Evolutionary conservation across 2,329 filamentous ascomycete species (phyloP).

Genomic region (Nigrospora sphaerica): DNA sequence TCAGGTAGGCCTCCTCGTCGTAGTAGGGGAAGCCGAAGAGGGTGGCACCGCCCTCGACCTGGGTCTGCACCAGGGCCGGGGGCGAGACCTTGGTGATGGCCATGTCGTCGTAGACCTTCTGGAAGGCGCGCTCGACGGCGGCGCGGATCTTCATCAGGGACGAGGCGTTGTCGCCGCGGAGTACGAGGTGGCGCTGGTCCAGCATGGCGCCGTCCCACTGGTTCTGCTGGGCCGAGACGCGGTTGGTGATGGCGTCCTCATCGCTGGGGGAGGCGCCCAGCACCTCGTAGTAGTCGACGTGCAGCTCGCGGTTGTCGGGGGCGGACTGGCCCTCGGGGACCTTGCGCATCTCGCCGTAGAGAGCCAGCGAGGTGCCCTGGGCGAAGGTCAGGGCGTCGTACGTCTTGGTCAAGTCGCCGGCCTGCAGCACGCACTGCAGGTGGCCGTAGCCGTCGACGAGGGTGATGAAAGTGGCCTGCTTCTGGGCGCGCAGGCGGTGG

Average conservation of each 20-base stretch:
- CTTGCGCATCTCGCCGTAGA: constrained; percentile 76
- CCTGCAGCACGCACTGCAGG: constrained; percentile 74
- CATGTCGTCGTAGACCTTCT: constrained; percentile 68
- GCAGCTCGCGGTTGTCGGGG: constrained; percentile 78
- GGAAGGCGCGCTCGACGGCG: constrained; percentile 74
- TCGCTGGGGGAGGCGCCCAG: constrained; percentile 75
- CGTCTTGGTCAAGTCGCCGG: constrained; percentile 78
- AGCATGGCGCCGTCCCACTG: constrained; percentile 58
- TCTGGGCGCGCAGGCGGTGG: constrained; percentile 74
- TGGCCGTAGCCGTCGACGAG: constrained; percentile 77
- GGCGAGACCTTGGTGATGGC: constrained; percentile 78
- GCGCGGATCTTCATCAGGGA: constrained; percentile 82
- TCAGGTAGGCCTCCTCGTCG: constrained; percentile 83
- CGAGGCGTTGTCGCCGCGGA: constrained; percentile 79
- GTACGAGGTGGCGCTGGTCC: constrained; percentile 75
- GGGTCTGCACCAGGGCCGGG: constrained; percentile 87
- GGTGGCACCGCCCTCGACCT: constrained; percentile 87
- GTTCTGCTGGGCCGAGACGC: constrained; percentile 40
- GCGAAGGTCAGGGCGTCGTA: constrained; percentile 84
- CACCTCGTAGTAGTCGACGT: constrained; percentile 83
- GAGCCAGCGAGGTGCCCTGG: constrained; percentile 77
- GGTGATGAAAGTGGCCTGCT: constrained; percentile 81
- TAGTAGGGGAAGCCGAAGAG: constrained; percentile 90
- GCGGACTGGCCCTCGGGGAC: constrained; percentile 73
- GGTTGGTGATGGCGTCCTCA: constrained; percentile 84